Evolutionary conservation across 202 grass and related monocot species (phyloP), one percentile per base, ranked within the genome.

Genomic region (Bolboschoenoplectus hybrid): DNA sequence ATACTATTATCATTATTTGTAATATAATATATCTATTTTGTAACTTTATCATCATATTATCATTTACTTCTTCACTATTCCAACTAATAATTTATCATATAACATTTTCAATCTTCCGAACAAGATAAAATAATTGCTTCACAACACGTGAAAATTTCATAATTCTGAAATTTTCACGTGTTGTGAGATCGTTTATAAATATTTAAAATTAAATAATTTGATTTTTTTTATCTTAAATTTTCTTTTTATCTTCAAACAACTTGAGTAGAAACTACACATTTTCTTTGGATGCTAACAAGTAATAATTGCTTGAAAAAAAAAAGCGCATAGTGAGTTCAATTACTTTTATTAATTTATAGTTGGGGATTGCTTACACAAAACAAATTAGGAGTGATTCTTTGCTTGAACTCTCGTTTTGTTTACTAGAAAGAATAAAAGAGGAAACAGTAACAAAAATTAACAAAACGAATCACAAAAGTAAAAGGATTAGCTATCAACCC

Each of bases 341-440:
- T 72, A 72, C 1, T 72, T 10, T 10, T 64, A 26, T n/a, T 26
- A 47, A n/a, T 26, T 47, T 72, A 19, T 19, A 10, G 2, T 9
- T 47, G 43, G 17, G 4, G 41, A 5, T 72, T 72, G 43, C 68
- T 72, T 47, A 47, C 43, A 19, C 26, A 47, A 2, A 45, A 10
- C 68, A 46, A 72, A 47, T 9, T 19, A 72, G 20, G 68, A 72
- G 47, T 72, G 47, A 72, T 72, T 44, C 68, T 72, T 72, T 72
- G n/a, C 68, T 47, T 49, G n/a, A 46, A 47, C 17, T 11, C 3
- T 4, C 9, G 20, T 72, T 47, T 72, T 19, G n/a, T 69, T 6
- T 43, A 3, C 2, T 26, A 63, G 2, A 9, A 63, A 26, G 26
- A 26, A 26, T 26, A 20, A 20, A 62, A 7, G 60, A 1, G 9